Conservation (phyloP, 768 basidiomycete species). For the Tylopilus sp. region DNA sequence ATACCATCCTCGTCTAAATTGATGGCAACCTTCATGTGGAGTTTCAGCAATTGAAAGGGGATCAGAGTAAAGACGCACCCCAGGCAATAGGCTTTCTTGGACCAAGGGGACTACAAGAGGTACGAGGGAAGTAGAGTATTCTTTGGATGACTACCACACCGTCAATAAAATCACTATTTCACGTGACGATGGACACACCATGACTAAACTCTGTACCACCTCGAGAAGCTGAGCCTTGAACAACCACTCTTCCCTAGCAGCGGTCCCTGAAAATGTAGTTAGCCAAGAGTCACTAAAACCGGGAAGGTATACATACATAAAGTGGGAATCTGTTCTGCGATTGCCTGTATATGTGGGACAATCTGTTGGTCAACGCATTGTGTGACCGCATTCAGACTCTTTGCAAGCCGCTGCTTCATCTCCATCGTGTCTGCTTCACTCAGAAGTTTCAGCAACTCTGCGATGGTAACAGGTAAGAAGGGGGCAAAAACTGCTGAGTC, state of each 20-base stretch:
- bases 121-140: conserved; percentile 53
- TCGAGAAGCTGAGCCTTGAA: conserved; percentile 70
- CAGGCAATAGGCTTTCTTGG: conserved; percentile 57
- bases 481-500: conserved; percentile 63
- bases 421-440: conserved; percentile 74
- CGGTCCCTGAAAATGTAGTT: conserved; percentile 49
- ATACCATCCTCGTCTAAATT: conserved; percentile 79
- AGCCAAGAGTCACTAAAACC: neutral
- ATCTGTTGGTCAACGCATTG: conserved; percentile 56
- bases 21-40: conserved; percentile 48
- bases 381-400: conserved; percentile 66
- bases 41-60: neutral
- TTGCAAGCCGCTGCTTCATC: conserved; percentile 70
- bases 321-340: conserved; percentile 62
- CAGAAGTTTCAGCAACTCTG: conserved; percentile 67
- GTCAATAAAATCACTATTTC: neutral
- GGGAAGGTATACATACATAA: conserved; percentile 53
- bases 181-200: conserved; percentile 40
- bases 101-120: conserved; percentile 61
- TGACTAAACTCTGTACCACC: conserved; percentile 66
- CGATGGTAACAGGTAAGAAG: conserved; percentile 56
- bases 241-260: conserved; percentile 63
- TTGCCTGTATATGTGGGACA: conserved; percentile 55
- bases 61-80: conserved; percentile 34
- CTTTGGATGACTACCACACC: conserved; percentile 57